A percentile compares a stretch with the other conserved stretches of the same genome.
Evolutionary conservation across 208 protist genomes (phyloP).

Genomic region (Herpetomonas tarakana): DNA sequence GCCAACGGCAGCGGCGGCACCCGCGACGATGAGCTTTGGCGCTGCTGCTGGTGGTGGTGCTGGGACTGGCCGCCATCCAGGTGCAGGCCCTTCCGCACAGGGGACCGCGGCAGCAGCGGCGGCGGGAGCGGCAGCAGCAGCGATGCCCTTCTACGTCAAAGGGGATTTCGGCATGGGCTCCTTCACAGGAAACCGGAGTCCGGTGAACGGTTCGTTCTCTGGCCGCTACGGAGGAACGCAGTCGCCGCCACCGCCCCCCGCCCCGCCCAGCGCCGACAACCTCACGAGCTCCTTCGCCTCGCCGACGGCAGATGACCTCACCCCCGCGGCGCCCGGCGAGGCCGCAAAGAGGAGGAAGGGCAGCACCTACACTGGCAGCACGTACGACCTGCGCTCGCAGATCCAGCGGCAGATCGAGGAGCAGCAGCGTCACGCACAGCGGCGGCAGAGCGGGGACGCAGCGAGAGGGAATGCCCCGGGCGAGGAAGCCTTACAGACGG

Average conservation of each 20-base stretch:
- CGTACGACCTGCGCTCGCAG: neutral
- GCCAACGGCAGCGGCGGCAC: too few relatives aligned
- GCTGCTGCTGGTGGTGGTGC: too few relatives aligned
- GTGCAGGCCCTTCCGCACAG: too few relatives aligned
- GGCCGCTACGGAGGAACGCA: neutral
- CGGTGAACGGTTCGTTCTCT: neutral
- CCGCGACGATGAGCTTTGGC: too few relatives aligned
- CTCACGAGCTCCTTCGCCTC: neutral
- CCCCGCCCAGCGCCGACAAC: neutral
- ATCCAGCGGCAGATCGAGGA: neutral
- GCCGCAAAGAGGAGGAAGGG: neutral
- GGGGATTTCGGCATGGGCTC: neutral
- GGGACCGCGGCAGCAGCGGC: neutral
- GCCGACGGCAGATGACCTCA: neutral
- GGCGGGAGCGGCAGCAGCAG: neutral
- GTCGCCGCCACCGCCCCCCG: too few relatives aligned
- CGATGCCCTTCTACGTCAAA: neutral
- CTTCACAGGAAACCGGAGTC: neutral
- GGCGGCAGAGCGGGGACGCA: too few relatives aligned
- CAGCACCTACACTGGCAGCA: neutral
- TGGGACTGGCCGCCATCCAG: too few relatives aligned
- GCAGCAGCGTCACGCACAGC: neutral
- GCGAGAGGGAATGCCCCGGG: too few relatives aligned
- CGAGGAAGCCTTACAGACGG: too few relatives aligned
- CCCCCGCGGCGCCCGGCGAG: neutral